Evolutionary conservation across 495 filamentous ascomycete genomes (phyloP), one percentile per base, ranked within the genome.

Genomic region (Penicillium chermesinum): DNA sequence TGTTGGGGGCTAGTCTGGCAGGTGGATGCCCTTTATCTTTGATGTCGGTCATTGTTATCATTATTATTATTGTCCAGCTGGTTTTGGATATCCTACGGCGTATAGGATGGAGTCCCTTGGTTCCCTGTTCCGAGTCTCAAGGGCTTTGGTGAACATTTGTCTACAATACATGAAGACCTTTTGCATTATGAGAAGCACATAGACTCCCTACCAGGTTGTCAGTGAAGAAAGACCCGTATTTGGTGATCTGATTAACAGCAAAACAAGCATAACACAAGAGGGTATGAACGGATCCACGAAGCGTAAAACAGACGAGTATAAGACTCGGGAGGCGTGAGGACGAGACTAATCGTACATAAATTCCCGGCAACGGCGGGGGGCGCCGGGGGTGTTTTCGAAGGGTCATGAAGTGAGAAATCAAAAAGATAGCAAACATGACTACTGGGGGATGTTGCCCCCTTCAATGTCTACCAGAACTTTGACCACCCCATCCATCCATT

Each of bases 401-500:
- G n/a, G n/a, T n/a, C n/a, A n/a, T n/a, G n/a, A n/a, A n/a, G n/a
- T n/a, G n/a, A n/a, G n/a, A n/a, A n/a, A n/a, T n/a, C 25, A 30
- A 30, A 30, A 10, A 10, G 10, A 30, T 30, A 4, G 10, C 25
- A 5, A 30, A 30, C 25, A 10, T 30, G 25, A 30, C 25, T 30
- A 30, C 38, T 58, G 41, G 14, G 41, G 42, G 27, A 40, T 17
- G 41, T 47, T 40, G n/a, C 19, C 33, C 3, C 42, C 44, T 30
- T 55, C 64, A 33, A 67, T 15, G n/a, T 75, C 70, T 20, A 77
- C 57, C 25, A 78, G 50, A 44, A 77, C 66, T 43, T 58, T 70
- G 47, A 78, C 51, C n/a, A 72, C 63, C 7, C 67, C 66, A 48
- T 78, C 76, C 72, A 80, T 73, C 75, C 74, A 78, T 13, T 76